Conservation (phyloP, 2,329 filamentous ascomycete genomes). For the Phoma sp. region DNA sequence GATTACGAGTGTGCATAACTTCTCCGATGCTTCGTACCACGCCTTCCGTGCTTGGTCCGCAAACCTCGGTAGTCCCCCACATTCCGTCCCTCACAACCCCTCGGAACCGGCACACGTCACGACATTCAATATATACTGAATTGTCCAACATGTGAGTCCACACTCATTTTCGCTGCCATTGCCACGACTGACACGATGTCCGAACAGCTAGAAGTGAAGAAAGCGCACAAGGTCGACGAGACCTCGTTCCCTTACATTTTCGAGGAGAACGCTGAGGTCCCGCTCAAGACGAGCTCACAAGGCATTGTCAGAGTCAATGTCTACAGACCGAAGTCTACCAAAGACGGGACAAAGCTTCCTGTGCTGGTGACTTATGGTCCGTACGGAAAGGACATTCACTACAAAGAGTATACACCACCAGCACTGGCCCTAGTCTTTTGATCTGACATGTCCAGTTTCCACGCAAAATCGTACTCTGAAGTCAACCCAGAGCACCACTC, state of each 20-base stretch:
- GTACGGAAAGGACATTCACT: slow-evolving; percentile 76
- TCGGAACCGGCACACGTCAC: slow-evolving; percentile 18
- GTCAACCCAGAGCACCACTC: slow-evolving; percentile 46
- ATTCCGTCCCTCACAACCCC: slow-evolving; percentile 20
- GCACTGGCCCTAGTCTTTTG: not conserved
- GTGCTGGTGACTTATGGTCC: slow-evolving; percentile 76
- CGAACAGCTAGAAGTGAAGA: slow-evolving; percentile 39
- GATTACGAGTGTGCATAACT: no score
- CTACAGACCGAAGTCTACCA: slow-evolving; percentile 56
- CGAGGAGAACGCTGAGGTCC: slow-evolving; percentile 58
- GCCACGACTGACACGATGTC: slow-evolving; percentile 26
- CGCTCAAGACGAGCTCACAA: slow-evolving; percentile 48
- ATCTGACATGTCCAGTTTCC: slow-evolving; percentile 52
- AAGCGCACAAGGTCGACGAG: slow-evolving; percentile 44
- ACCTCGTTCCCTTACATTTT: slow-evolving; percentile 56
- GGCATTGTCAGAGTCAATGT: slow-evolving; percentile 60
- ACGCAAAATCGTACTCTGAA: slow-evolving; percentile 56
- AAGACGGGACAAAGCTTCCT: slow-evolving; percentile 55
- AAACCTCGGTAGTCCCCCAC: slow-evolving; percentile 21
- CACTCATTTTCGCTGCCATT: not conserved
- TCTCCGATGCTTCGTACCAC: not conserved
- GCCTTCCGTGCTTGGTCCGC: not conserved
- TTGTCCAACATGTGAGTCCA: not conserved
- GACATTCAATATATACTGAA: slow-evolving; percentile 27
- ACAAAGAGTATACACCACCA: slow-evolving; percentile 54